These are phyloP conservation scores for Chlamydomonas reinhardtii DNA, from an alignment of 163 green algal species.

Conservation along the genomic window DNA sequence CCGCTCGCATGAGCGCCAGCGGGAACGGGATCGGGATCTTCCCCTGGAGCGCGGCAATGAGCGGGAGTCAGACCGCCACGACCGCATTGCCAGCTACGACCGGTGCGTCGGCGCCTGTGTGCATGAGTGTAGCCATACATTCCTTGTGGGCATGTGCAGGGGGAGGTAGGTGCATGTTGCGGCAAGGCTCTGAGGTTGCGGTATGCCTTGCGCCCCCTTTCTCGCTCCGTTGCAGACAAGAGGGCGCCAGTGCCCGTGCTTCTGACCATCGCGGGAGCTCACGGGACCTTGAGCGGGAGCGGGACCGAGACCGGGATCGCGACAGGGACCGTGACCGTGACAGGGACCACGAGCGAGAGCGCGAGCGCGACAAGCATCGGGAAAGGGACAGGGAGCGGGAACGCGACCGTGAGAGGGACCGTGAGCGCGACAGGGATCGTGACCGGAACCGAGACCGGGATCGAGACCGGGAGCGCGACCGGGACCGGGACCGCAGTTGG, in stretches of 20 bases:
- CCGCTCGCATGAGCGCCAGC: background rate
- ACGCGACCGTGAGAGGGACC: background rate
- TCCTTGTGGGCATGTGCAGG: no score
- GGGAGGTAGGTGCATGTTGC: no score
- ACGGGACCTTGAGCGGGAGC: background rate
- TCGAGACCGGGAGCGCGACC: conserved; percentile 3
- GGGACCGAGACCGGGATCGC: background rate
- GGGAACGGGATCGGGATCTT: background rate
- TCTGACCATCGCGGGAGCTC: no score
- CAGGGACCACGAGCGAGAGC: background rate
- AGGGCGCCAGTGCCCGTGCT: no score
- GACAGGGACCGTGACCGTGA: background rate
- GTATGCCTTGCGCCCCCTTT: no score
- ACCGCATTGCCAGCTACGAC: background rate
- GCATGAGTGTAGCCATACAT: no score
- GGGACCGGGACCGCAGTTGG: background rate
- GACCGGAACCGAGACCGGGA: background rate
- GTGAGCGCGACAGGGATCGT: background rate
- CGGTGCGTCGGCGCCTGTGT: background rate
- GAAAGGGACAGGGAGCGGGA: background rate
- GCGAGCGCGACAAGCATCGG: background rate
- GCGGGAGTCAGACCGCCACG: background rate
- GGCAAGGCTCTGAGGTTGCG: no score
- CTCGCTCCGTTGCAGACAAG: no score
- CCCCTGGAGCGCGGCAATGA: background rate